phyloP scores from a whole-genome alignment of 2,329 filamentous ascomycete genomes.

The Arachnomyces sp. region DNA sequence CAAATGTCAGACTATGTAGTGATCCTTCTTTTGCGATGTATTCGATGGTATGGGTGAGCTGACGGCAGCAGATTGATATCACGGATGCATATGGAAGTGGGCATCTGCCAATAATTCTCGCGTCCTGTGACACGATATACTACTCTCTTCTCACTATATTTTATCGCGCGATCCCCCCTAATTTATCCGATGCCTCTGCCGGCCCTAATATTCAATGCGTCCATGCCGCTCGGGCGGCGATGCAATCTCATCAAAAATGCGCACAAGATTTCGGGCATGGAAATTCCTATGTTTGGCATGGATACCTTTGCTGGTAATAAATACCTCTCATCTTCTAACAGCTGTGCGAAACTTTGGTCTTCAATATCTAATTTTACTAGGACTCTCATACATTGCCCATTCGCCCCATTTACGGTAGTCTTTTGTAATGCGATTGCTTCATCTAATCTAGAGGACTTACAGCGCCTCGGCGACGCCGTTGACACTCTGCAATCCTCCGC shows the following conservation, averaged over 20 bases:
- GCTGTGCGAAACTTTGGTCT: not conserved
- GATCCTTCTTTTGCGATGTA: no score
- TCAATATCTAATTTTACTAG: slow-evolving; percentile 12
- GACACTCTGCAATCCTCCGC: slow-evolving; percentile 47
- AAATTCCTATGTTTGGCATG: slow-evolving; percentile 21
- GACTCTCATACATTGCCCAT: slow-evolving; percentile 38
- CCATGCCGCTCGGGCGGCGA: slow-evolving; percentile 27
- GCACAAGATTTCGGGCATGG: slow-evolving; percentile 21
- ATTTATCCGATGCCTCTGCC: slow-evolving; percentile 16
- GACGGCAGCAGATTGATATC: slow-evolving; percentile 10
- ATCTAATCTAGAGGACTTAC: slow-evolving; percentile 45
- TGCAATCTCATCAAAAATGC: slow-evolving; percentile 27
- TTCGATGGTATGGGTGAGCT: not conserved
- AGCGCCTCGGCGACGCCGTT: slow-evolving; percentile 50
- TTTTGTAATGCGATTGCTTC: slow-evolving; percentile 48
- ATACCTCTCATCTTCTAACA: not conserved
- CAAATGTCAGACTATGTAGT: no score
- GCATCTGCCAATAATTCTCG: slow-evolving; percentile 21
- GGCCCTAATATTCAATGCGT: slow-evolving; percentile 32
- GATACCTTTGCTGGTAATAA: slow-evolving; percentile 31
- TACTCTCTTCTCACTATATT: slow-evolving; percentile 31
- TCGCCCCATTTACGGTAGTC: slow-evolving; percentile 44
- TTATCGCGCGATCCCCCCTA: slow-evolving; percentile 32
- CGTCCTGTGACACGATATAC: slow-evolving; percentile 29
- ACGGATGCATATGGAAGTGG: slow-evolving; percentile 12